Conservation (phyloP, 768 basidiomycete species). For the Trametes maxima region DNA sequence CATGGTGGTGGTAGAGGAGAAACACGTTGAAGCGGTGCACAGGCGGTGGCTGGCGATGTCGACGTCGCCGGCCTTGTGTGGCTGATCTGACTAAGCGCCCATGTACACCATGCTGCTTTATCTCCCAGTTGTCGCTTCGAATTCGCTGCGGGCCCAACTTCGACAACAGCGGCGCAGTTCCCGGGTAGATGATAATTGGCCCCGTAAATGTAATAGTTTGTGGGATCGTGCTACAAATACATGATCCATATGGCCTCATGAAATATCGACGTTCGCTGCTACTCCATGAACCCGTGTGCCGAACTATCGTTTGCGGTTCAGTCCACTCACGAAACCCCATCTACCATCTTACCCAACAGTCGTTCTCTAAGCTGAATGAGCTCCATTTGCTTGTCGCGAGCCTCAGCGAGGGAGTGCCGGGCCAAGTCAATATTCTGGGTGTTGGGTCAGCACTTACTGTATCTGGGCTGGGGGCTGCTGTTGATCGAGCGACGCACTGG, state of each 20-base stretch:
- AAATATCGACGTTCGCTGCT: too few species aligned
- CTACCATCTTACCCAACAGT: constrained; percentile 49
- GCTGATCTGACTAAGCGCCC: constrained; percentile 3
- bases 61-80: background rate
- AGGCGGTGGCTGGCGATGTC: constrained; percentile 6
- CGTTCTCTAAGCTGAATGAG: constrained; percentile 50
- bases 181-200: background rate
- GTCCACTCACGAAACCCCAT: constrained; percentile 33
- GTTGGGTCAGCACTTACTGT: background rate
- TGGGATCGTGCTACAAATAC: too few species aligned
- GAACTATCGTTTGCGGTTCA: background rate
- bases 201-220: background rate
- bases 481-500: constrained; percentile 43
- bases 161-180: background rate
- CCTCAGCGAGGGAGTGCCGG: constrained; percentile 42
- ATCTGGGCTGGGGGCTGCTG: too few species aligned
- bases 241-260: too few species aligned
- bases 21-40: constrained; percentile 26
- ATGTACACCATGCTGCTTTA: background rate
- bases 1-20: constrained; percentile 23
- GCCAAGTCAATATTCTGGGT: constrained; percentile 50
- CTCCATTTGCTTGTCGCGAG: constrained; percentile 47
- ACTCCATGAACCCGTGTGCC: too few species aligned
- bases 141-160: background rate
- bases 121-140: background rate